Conservation (phyloP, 2,329 filamentous ascomycete genomes). For the Akanthomyces uredinophilus region DNA sequence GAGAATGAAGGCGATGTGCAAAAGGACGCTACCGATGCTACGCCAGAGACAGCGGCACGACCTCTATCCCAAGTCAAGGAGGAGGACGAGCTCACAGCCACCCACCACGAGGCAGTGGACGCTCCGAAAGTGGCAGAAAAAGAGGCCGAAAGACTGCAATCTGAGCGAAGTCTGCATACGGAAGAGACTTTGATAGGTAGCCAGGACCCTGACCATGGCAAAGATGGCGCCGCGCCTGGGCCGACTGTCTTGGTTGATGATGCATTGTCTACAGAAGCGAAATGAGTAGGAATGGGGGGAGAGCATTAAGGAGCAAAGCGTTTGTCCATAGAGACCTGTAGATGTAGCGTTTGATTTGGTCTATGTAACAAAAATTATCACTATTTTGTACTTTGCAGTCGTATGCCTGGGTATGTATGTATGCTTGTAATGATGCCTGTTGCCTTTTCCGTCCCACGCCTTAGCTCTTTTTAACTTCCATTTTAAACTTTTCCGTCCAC, state of each 20-base stretch:
- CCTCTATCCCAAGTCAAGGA: conserved; percentile 35
- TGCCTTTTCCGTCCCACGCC: not conserved
- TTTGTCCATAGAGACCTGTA: not conserved
- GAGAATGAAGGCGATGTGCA: conserved; percentile 11
- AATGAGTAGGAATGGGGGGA: not conserved
- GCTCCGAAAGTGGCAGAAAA: not conserved
- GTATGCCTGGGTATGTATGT: not conserved
- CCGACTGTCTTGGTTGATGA: not conserved
- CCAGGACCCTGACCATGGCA: not conserved
- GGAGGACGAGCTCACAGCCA: conserved; percentile 28
- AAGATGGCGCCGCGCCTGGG: not conserved
- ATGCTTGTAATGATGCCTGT: not conserved
- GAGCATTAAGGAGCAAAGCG: not conserved
- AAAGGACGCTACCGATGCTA: conserved; percentile 17
- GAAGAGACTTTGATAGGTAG: not conserved
- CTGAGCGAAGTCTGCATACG: not conserved
- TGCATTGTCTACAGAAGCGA: not conserved
- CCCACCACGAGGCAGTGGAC: conserved; percentile 23
- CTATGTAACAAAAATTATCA: not conserved
- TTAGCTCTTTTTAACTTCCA: conserved; percentile 42
- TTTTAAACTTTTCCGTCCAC: conserved; percentile 62
- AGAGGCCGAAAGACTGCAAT: conserved; percentile 10
- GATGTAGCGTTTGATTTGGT: conserved; percentile 4
- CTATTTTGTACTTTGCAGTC: not conserved
- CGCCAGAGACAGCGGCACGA: conserved; percentile 20